Evolutionary conservation across 2,329 filamentous ascomycete genomes (phyloP).

Genomic region (Kalmusia sp.): DNA sequence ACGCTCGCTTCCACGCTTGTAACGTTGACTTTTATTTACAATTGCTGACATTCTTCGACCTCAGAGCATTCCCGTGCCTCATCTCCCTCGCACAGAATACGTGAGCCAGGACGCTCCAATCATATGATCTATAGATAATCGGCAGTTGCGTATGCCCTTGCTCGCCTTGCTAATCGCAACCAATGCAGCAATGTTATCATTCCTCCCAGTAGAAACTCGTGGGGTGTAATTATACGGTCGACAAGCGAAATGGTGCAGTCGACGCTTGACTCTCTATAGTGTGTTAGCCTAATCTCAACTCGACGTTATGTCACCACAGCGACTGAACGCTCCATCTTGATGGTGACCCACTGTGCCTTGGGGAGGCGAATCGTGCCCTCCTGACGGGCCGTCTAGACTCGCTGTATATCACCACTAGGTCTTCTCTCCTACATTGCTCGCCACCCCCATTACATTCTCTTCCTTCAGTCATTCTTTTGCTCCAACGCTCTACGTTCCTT

Average conservation of each 20-base stretch:
- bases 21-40: slow-evolving; percentile 41
- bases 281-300: slow-evolving; percentile 43
- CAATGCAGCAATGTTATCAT: slow-evolving; percentile 40
- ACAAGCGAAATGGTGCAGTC: slow-evolving; percentile 38
- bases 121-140: slow-evolving; percentile 38
- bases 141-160: slow-evolving; percentile 45
- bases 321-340: slow-evolving; percentile 35
- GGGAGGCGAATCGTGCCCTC: slow-evolving; percentile 28
- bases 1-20: slow-evolving; percentile 29
- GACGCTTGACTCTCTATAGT: slow-evolving; percentile 32
- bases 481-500: slow-evolving; percentile 53
- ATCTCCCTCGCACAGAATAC: slow-evolving; percentile 42
- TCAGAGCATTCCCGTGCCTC: slow-evolving; percentile 43
- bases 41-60: slow-evolving; percentile 46
- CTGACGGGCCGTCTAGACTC: slow-evolving; percentile 21
- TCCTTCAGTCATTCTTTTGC: slow-evolving; percentile 53
- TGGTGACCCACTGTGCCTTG: slow-evolving; percentile 37
- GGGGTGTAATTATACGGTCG: slow-evolving; percentile 38
- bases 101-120: slow-evolving; percentile 37
- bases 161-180: slow-evolving; percentile 45
- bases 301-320: slow-evolving; percentile 37
- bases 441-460: slow-evolving; percentile 39
- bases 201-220: slow-evolving; percentile 33
- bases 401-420: slow-evolving; percentile 41
- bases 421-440: slow-evolving; percentile 40